Evolutionary conservation across 164 flowering plant species (phyloP).

Genomic region (Tinospora cordifolia): DNA sequence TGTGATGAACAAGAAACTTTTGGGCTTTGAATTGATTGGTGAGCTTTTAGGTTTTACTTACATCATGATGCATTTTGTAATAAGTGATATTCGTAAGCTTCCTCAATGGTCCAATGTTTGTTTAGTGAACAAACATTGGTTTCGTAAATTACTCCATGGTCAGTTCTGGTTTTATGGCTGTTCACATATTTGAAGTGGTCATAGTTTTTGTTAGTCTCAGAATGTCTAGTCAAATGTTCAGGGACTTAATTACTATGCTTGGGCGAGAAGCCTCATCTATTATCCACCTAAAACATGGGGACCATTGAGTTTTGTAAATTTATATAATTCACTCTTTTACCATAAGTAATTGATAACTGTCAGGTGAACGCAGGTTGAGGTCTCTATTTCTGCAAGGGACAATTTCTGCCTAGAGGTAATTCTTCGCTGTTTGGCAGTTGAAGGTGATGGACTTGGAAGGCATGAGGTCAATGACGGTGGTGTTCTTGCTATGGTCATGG

Average conservation of each 20-base stretch:
- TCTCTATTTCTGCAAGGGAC: constrained; percentile 50
- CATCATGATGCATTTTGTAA: too few relatives aligned
- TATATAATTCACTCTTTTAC: background rate
- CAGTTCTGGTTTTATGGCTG: too few relatives aligned
- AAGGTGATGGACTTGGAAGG: constrained; percentile 77
- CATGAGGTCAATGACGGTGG: constrained; percentile 74
- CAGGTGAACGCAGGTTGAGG: constrained; percentile 50
- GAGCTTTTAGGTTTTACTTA: too few relatives aligned
- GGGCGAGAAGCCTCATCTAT: background rate
- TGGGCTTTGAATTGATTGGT: too few relatives aligned
- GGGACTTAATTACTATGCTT: background rate
- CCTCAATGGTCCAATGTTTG: too few relatives aligned
- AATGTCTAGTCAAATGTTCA: background rate
- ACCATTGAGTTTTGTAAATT: background rate
- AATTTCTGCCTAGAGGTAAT: constrained; percentile 68
- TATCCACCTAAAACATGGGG: background rate
- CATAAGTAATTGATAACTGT: constrained; percentile 2
- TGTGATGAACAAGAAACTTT: too few relatives aligned
- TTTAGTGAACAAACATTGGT: too few relatives aligned
- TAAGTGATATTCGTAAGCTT: too few relatives aligned
- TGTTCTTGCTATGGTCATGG: constrained; percentile 67
- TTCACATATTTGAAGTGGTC: background rate
- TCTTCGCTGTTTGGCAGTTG: constrained; percentile 73
- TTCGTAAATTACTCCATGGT: too few relatives aligned
- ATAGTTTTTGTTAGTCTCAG: background rate